Base-by-base conservation (phyloP, 345 rosid species). In the Aethionema arabicum region DNA sequence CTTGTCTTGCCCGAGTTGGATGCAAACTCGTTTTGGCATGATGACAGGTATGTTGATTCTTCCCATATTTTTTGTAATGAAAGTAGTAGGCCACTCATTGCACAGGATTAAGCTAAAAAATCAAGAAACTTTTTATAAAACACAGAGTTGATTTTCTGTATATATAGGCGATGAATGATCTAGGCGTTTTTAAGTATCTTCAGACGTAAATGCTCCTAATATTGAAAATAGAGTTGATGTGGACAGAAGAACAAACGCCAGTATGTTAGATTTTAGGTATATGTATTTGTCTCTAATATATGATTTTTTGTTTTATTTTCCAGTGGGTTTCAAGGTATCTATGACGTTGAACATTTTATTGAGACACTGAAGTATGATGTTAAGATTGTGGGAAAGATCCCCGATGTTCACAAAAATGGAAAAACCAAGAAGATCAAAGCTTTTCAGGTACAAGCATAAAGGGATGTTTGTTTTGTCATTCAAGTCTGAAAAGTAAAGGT, bases 21-120 rank as follows among this genome's bases (percentile, higher is more conserved):
- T 68, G 97, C 95, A 44, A 93, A 93, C 84, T 87, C 97, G 67
- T 93, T 87, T 74, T 90, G 99, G 99, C 99, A 80, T 63, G 99
- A 93, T 77, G 96, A 85, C 72, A 93, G 92, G 99, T 93, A 84
- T 61, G 48, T 45, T 70, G 31, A 30, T 50, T 68, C 65, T 21
- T 31, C 16, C 41, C 2, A n/a, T 33, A 52, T 48, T 42, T 36
- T 2, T 43, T 68, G 61, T 41, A 52, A 44, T 33, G 66, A 51
- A 67, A 50, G 5, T 67, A 50, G 16, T 43, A 40, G 9, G 29
- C 44, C 1, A 29, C 35, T 48, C 16, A 27, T 33, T 49, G 11
- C 32, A 41, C 42, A 8, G 27, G 32, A 50, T 27, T n/a, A 8
- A 10, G 13, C n/a, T 38, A 39, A 16, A 33, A 41, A 40, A 5